Conservation (phyloP, 2,329 filamentous ascomycete genomes). For the Diaporthe sp. region DNA sequence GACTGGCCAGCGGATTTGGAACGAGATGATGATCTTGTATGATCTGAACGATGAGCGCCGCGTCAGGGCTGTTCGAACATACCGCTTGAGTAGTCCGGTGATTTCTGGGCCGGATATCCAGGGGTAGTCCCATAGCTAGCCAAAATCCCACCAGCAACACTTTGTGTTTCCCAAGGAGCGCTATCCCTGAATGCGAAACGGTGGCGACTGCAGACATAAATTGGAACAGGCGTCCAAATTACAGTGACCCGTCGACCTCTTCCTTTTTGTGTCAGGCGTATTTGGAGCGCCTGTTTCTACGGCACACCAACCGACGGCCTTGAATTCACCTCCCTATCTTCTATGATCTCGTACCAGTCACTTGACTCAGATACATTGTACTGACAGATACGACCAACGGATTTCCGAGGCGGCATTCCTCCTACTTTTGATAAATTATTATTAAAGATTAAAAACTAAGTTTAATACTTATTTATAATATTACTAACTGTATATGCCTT, state of each 20-base stretch:
- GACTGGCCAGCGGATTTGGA: conserved; percentile 12
- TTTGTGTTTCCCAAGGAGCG: neutral
- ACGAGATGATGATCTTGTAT: conserved; percentile 8
- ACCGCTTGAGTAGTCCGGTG: conserved; percentile 2
- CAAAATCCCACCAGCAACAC: neutral
- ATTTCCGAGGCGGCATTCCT: no score
- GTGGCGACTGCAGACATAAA: neutral
- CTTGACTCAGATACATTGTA: no score
- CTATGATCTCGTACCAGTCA: no score
- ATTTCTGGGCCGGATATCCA: neutral
- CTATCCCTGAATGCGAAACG: neutral
- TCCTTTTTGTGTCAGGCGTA: neutral
- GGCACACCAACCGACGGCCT: neutral
- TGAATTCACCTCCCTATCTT: no score
- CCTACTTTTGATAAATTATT: no score
- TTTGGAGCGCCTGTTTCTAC: neutral
- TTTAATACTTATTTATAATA: no score
- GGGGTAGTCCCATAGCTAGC: neutral
- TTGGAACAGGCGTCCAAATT: neutral
- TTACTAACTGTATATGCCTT: no score
- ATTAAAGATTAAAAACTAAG: no score
- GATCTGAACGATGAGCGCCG: neutral
- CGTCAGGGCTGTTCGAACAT: neutral
- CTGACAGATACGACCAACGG: no score
- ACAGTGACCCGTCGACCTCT: neutral